Evolutionary conservation across 768 basidiomycete species (phyloP).

Genomic region (Amanita fuliginea): DNA sequence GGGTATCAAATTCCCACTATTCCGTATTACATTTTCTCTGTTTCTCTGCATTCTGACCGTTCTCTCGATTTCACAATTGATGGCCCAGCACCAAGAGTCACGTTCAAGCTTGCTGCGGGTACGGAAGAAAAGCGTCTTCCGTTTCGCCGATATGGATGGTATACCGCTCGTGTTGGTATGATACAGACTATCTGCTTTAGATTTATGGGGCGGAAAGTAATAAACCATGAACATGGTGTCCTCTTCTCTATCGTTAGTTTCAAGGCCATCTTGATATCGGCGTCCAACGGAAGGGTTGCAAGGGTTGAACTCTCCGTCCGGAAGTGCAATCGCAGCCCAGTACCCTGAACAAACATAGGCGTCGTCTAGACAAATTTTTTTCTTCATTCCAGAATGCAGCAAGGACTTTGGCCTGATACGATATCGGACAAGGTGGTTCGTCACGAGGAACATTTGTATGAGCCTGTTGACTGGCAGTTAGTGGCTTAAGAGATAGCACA

Average conservation of each 20-base stretch:
- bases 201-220: conserved; percentile 34
- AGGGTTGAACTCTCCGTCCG: conserved; percentile 50
- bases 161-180: conserved; percentile 22
- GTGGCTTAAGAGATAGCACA: neutral
- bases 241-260: conserved; percentile 78
- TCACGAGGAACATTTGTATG: conserved; percentile 62
- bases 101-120: conserved; percentile 80
- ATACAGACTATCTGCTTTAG: conserved; percentile 17
- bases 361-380: conserved; percentile 53
- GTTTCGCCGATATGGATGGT: conserved; percentile 44
- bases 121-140: conserved; percentile 54
- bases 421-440: conserved; percentile 68
- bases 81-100: conserved; percentile 91
- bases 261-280: conserved; percentile 83
- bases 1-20: conserved; percentile 44
- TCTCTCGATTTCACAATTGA: conserved; percentile 86
- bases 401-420: conserved; percentile 46
- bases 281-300: conserved; percentile 44
- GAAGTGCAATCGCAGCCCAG: conserved; percentile 57
- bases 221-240: conserved; percentile 81
- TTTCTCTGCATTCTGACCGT: conserved; percentile 48
- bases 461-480: conserved; percentile 28
- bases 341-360: conserved; percentile 85
- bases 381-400: conserved; percentile 44
- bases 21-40: conserved; percentile 57